Evolutionary conservation across 2,329 filamentous ascomycete species (phyloP).

Genomic region (Xylariales sp.): DNA sequence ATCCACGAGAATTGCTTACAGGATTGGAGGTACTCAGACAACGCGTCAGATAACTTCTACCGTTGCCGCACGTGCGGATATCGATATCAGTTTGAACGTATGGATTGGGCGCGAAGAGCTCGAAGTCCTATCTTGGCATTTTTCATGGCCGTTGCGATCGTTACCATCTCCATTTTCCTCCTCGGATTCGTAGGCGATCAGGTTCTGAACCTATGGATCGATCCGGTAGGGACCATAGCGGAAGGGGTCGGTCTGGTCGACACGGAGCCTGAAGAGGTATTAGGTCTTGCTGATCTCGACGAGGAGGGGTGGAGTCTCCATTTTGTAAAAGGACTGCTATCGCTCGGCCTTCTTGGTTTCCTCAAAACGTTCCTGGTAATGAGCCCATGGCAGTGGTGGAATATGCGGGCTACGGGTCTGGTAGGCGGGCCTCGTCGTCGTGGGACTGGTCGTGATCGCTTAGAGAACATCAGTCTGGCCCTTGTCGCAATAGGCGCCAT

Average conservation of each 20-base stretch:
- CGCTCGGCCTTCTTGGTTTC: conserved; percentile 80
- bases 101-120: conserved; percentile 69
- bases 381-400: conserved; percentile 73
- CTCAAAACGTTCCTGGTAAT: conserved; percentile 73
- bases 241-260: conserved; percentile 30
- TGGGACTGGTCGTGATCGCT: conserved; percentile 67
- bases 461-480: conserved; percentile 74
- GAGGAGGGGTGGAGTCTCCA: conserved; percentile 70
- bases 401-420: conserved; percentile 59
- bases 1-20: conserved; percentile 89
- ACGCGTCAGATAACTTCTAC: conserved; percentile 66
- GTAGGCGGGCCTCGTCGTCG: conserved; percentile 49
- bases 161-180: conserved; percentile 69
- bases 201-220: conserved; percentile 82
- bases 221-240: conserved; percentile 62
- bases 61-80: conserved; percentile 81
- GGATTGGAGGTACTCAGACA: conserved; percentile 69
- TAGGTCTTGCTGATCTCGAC: conserved; percentile 35
- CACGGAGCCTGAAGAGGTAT: conserved; percentile 3
- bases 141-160: conserved; percentile 64
- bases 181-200: conserved; percentile 92
- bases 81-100: conserved; percentile 70
- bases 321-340: conserved; percentile 86
- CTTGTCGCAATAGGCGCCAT: conserved; percentile 75
- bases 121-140: conserved; percentile 64